These are phyloP conservation scores for Tricholomella constricta DNA, from an alignment of 768 basidiomycete genomes.

Conservation along the genomic window DNA sequence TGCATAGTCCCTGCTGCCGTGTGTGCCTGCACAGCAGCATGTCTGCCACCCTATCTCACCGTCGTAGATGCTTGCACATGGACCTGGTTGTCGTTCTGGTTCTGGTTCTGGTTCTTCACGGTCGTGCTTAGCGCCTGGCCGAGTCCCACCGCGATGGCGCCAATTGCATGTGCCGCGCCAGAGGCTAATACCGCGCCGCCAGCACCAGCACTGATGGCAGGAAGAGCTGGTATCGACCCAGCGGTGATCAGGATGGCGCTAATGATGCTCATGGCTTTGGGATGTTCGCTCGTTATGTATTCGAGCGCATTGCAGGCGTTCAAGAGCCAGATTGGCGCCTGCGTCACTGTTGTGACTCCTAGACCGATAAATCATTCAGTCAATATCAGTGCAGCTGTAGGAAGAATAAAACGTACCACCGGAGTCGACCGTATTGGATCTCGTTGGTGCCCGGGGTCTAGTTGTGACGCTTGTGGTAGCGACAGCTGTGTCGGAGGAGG, in stretches of 20 bases:
- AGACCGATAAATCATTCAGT: constrained; percentile 4
- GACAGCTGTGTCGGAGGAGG: constrained; percentile 25
- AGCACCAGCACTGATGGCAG: constrained; percentile 65
- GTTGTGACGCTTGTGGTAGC: constrained; percentile 5
- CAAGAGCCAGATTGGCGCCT: constrained; percentile 75
- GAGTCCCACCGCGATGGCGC: constrained; percentile 76
- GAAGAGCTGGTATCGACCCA: constrained; percentile 72
- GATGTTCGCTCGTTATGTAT: constrained; percentile 73
- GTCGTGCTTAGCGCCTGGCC: constrained; percentile 49
- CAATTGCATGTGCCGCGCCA: constrained; percentile 74
- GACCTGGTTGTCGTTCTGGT: constrained; percentile 6
- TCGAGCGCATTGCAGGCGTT: constrained; percentile 79
- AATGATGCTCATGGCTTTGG: constrained; percentile 69
- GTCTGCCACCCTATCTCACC: constrained; percentile 2
- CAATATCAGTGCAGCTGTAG: neutral
- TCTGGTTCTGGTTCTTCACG: constrained; percentile 34
- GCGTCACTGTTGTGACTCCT: constrained; percentile 46
- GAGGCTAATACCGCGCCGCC: constrained; percentile 76
- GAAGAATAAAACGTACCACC: constrained; percentile 16
- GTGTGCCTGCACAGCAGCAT: neutral
- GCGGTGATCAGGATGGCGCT: constrained; percentile 81
- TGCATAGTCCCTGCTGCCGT: neutral
- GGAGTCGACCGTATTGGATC: constrained; percentile 18
- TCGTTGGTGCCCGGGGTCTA: constrained; percentile 13
- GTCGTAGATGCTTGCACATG: constrained; percentile 17